Evolutionary conservation across 192 early-diverging fungal species (phyloP).

Genomic region (Podila clonocystis): DNA sequence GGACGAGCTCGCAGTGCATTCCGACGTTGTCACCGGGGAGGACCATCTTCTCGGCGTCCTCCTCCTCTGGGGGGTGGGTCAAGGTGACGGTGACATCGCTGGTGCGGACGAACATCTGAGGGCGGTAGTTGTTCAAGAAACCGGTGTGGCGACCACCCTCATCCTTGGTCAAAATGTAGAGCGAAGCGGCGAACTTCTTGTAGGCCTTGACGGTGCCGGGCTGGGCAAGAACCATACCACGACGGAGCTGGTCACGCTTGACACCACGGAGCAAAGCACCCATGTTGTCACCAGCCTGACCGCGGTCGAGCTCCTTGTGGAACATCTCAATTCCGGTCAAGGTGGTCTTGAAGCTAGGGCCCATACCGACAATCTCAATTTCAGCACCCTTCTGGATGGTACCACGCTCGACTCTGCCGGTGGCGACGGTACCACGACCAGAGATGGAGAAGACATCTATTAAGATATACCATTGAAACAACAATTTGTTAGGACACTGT

Average conservation of each 20-base stretch:
- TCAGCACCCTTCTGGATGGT: slow-evolving; percentile 92
- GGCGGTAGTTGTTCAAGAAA: slow-evolving; percentile 97
- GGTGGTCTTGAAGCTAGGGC: slow-evolving; percentile 88
- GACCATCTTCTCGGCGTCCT: slow-evolving; percentile 94
- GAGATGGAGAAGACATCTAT: slow-evolving; percentile 97
- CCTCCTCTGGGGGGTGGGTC: slow-evolving; percentile 76
- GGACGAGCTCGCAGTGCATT: slow-evolving; percentile 85
- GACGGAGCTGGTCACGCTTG: slow-evolving; percentile 95
- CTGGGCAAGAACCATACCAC: slow-evolving; percentile 92
- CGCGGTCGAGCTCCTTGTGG: slow-evolving; percentile 98
- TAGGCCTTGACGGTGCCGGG: slow-evolving; percentile 95
- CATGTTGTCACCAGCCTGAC: slow-evolving; percentile 99
- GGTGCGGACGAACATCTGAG: slow-evolving; percentile 96
- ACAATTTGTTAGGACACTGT: not conserved
- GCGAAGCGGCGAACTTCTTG: slow-evolving; percentile 92
- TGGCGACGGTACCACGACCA: slow-evolving; percentile 96
- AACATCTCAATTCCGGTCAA: slow-evolving; percentile 99
- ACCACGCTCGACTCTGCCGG: slow-evolving; percentile 96
- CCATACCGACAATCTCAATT: slow-evolving; percentile 97
- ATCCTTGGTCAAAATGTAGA: slow-evolving; percentile 97
- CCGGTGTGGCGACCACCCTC: slow-evolving; percentile 99
- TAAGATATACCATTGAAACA: not conserved
- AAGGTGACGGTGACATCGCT: slow-evolving; percentile 93
- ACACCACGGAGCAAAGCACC: slow-evolving; percentile 96
- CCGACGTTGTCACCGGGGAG: slow-evolving; percentile 98